These are phyloP conservation scores for Aureobasidium subglaciale DNA, from an alignment of 2,329 filamentous ascomycete genomes.

Conservation along the genomic window DNA sequence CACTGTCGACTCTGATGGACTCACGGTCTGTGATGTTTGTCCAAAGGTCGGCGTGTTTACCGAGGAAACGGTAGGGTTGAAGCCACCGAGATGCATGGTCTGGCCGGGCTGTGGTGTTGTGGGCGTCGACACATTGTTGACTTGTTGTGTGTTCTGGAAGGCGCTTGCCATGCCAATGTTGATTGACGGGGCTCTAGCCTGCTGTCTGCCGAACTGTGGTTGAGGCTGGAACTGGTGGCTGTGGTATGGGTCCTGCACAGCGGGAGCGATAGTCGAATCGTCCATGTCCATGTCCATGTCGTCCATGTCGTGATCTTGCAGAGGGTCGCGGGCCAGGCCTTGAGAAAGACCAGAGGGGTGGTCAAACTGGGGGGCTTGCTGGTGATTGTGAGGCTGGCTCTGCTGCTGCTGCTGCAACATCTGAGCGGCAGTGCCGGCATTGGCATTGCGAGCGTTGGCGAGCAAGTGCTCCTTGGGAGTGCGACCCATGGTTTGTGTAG, in stretches of 20 bases:
- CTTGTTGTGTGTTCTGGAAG: conserved; percentile 58
- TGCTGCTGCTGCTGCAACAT: conserved; percentile 17
- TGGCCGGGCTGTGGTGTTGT: conserved; percentile 68
- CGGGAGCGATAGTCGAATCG: conserved; percentile 60
- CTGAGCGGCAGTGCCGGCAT: conserved; percentile 16
- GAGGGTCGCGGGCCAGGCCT: conserved; percentile 13
- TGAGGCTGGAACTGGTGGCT: conserved; percentile 38
- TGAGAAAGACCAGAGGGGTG: conserved; percentile 16
- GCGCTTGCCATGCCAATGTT: conserved; percentile 73
- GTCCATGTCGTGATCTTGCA: conserved; percentile 24
- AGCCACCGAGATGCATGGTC: conserved; percentile 68
- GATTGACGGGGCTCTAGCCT: conserved; percentile 58
- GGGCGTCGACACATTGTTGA: conserved; percentile 75
- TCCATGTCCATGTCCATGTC: conserved; percentile 96
- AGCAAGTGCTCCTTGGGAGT: conserved; percentile 29
- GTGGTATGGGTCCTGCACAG: conserved; percentile 29
- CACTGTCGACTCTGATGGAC: conserved; percentile 59
- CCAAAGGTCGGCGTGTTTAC: conserved; percentile 91
- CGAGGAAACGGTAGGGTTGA: conserved; percentile 88
- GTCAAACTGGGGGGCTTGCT: conserved; percentile 14
- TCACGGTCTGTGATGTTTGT: conserved; percentile 54
- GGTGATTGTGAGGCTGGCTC: conserved; percentile 8
- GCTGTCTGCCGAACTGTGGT: conserved; percentile 48
- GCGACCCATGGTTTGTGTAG: conserved; percentile 33
- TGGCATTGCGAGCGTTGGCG: conserved; percentile 16